phyloP scores from a whole-genome alignment of 2,329 filamentous ascomycete species.

The Xylariales sp. region DNA sequence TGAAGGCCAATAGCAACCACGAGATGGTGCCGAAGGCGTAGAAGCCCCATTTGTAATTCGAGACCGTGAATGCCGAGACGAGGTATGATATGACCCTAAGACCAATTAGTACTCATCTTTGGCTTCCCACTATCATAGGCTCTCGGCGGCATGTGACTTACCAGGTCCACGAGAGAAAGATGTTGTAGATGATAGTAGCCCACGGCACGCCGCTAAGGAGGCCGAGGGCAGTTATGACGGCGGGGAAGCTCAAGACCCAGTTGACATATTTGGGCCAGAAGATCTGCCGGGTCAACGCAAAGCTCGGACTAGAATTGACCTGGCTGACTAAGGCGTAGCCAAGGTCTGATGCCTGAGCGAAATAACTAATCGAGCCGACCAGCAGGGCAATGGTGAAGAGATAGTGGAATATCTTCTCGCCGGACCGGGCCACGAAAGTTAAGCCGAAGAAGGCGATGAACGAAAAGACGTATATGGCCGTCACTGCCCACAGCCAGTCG shows the following conservation, averaged over 20 bases:
- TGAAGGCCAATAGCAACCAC: slow-evolving; percentile 59
- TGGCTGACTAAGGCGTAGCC: slow-evolving; percentile 57
- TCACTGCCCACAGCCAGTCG: slow-evolving; percentile 67
- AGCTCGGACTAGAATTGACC: slow-evolving; percentile 48
- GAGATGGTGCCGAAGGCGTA: slow-evolving; percentile 63
- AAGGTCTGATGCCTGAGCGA: slow-evolving; percentile 63
- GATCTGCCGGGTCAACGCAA: slow-evolving; percentile 57
- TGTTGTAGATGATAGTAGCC: slow-evolving; percentile 65
- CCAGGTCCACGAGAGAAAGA: slow-evolving; percentile 63
- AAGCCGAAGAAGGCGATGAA: slow-evolving; percentile 57
- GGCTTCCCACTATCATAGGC: not conserved
- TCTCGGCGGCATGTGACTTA: slow-evolving; percentile 35
- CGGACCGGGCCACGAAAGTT: slow-evolving; percentile 56
- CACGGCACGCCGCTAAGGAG: slow-evolving; percentile 65
- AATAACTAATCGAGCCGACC: slow-evolving; percentile 63
- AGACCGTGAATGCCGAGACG: slow-evolving; percentile 59
- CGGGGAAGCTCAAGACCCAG: slow-evolving; percentile 62
- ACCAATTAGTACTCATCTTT: slow-evolving; percentile 21
- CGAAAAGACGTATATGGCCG: slow-evolving; percentile 60
- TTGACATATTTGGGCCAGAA: slow-evolving; percentile 68
- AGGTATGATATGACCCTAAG: slow-evolving; percentile 61
- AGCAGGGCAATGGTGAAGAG: slow-evolving; percentile 63
- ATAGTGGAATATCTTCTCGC: slow-evolving; percentile 68
- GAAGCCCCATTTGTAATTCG: slow-evolving; percentile 69
- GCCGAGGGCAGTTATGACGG: slow-evolving; percentile 59